Evolutionary conservation across 352 stramenopile genomes (phyloP), one percentile per base, ranked within the genome.

Genomic region (Globisporangium paroecandrum): DNA sequence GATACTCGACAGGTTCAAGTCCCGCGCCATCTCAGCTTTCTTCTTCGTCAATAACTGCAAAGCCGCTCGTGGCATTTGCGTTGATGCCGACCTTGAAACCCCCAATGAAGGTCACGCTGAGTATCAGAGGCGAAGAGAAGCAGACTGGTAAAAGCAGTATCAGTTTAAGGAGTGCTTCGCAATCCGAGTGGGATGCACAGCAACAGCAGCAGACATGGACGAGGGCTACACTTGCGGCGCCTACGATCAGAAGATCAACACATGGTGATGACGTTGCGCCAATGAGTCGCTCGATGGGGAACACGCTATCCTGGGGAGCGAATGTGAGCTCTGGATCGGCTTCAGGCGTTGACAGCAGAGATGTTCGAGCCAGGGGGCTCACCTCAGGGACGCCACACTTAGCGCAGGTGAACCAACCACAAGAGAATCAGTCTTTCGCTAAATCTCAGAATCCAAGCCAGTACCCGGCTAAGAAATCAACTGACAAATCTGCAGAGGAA

Each of bases 61-160:
- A 60, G 29, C 55, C 18, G 2, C 38, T 12, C 29, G 7, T 34
- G 20, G 25, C 38, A 12, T 49, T 65, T 20, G 8, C 27, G 27
- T 29, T 65, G 27, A 41, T 65, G 59, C 59, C 59, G 36, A 46
- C 60, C 25, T 13, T 65, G 7, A 29, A 65, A 22, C 60, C 60
- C 3, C 60, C 60, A 18, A 58, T 65, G 61, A 55, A 24, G 29
- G 47, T 66, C 20, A 66, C 46, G 47, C 32, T 66, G n/a, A 66
- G 61, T 22, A 24, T 66, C 34, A 12, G 47, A 46, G 29, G 46
- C 13, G 27, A n/a, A 29, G 27, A 29, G 20, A 60, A 46, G 8
- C 25, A 18, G 10, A 59, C 38, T 46, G 38, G 12, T 13, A 20
- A 4, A 6, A 59, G 25, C 25, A 58, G 15, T 29, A 34, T 8